Base-by-base conservation (phyloP, 1,284 basidiomycete species). In the Cutaneotrichosporon spelunceum region DNA sequence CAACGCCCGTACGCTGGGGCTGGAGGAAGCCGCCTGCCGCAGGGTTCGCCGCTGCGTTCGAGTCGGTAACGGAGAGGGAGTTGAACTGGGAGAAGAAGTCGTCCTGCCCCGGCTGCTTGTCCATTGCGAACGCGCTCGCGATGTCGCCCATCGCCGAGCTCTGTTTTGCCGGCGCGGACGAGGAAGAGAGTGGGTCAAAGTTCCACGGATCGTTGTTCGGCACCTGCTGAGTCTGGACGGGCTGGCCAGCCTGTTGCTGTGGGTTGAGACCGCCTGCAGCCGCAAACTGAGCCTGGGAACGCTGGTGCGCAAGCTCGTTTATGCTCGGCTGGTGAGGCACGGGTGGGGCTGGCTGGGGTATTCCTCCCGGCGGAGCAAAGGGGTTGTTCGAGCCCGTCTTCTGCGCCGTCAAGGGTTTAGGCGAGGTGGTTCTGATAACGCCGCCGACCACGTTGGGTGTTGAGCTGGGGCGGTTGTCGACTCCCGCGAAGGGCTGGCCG, bases 351-450 rank as follows among this genome's bases (percentile, higher is more conserved):
- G 65, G 62, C 9, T 61, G 79, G 3, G 62, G 63, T 1, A 67
- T 30, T n/a, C 87, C 79, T 47, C 86, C 82, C 3, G 84, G 82
- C 26, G 87, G 85, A 8, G 93, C 93, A 71, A 99, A 99, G 0
- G 95, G 95, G 82, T 99, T 99, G 70, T 87, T 88, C 3, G 91
- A 91, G 21, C 95, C 94, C 1, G 95, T 99, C 77, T 89, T 87
- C 76, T 98, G 94, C 6, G 92, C 84, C 70, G 86, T 86, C n/a
- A 98, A 84, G 2, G 80, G 77, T 64, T 80, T 78, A 19, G 79
- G 59, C 1, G 68, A 82, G 62, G 85, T 83, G 1, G 81, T 79
- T 27, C 48, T 16, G 24, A 13, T 7, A 23, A 24, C 45, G 45
- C 45, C 10, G 47, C 30, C 29, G 29, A 60, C 34, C 54, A 39